phyloP scores from a whole-genome alignment of 768 basidiomycete species.

The Heimioporus sp. region DNA sequence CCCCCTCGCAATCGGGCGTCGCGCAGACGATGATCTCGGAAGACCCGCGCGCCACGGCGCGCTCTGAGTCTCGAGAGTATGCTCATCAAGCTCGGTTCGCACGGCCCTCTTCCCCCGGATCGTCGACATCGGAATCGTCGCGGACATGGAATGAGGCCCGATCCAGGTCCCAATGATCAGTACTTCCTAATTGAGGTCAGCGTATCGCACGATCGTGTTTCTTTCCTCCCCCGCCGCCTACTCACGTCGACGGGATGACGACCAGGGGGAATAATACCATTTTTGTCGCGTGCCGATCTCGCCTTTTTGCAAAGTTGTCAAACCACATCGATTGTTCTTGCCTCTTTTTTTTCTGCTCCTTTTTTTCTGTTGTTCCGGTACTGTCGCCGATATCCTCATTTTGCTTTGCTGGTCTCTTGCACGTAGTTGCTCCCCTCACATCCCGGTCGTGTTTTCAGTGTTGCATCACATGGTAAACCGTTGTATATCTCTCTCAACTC shows the following conservation, averaged over 20 bases:
- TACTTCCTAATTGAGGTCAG: neutral
- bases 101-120: slow-evolving; percentile 5
- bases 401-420: too few relatives aligned
- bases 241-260: too few relatives aligned
- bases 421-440: too few relatives aligned
- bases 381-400: too few relatives aligned
- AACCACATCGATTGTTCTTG: too few relatives aligned
- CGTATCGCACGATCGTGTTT: neutral
- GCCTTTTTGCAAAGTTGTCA: too few relatives aligned
- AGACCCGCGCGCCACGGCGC: slow-evolving; percentile 1
- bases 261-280: too few relatives aligned
- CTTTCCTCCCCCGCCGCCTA: neutral
- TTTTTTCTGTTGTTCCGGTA: too few relatives aligned
- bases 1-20: slow-evolving; percentile 10
- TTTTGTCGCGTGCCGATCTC: too few relatives aligned
- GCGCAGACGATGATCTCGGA: slow-evolving; percentile 12
- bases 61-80: slow-evolving; percentile 3
- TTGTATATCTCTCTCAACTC: neutral
- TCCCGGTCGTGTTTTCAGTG: slow-evolving; percentile 1
- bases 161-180: slow-evolving; percentile 9
- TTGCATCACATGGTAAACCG: neutral
- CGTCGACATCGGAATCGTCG: slow-evolving; percentile 21
- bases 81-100: neutral
- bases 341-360: too few relatives aligned
- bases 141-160: slow-evolving; percentile 14